Evolutionary conservation across 2,329 filamentous ascomycete genomes (phyloP), one percentile per base, ranked within the genome.

Genomic region (Colletotrichum kahawae): DNA sequence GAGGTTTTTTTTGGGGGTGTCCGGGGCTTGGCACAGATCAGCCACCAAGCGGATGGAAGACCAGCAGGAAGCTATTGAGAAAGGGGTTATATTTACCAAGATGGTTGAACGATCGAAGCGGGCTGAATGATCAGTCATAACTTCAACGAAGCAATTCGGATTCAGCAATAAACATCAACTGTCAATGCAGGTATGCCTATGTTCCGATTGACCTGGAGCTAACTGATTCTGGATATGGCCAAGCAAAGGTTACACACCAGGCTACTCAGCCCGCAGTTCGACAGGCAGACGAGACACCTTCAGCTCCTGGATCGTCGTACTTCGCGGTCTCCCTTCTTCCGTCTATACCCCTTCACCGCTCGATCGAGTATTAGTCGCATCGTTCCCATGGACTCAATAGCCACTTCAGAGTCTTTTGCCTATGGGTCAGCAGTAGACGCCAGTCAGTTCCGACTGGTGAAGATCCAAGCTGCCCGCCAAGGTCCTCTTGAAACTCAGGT

Each of bases 71-170:
- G 57, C 29, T n/a, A 10, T 36, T 60, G 13, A 60, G 29, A 60
- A 51, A 0, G 10, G 57, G 0, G 18, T n/a, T 4, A 4, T 34
- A 27, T 8, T 34, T 60, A 21, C 0, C 31, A 34, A 34, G 57
- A 16, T 21, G 1, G 2, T 0, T 1, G 18, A 51, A 13, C 5
- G n/a, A 6, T 48, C 43, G 0, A 0, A 24, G 31, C 18, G 57
- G n/a, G 24, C 31, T 0, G 21, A 14, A 3, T 43, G n/a, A 8
- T 14, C 14, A 33, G 21, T 66, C 38, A 24, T 24, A 18, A 18
- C 62, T 29, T 29, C 34, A 56, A 48, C 43, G 24, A 69, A 38
- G 65, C 43, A 33, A 33, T 34, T 43, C 48, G 16, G 1, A 24
- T 8, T 21, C 24, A 51, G 48, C 18, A 4, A 67, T 16, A n/a